Base-by-base conservation (phyloP, 78 protist species). In the Dictyostelium firmibasis region DNA sequence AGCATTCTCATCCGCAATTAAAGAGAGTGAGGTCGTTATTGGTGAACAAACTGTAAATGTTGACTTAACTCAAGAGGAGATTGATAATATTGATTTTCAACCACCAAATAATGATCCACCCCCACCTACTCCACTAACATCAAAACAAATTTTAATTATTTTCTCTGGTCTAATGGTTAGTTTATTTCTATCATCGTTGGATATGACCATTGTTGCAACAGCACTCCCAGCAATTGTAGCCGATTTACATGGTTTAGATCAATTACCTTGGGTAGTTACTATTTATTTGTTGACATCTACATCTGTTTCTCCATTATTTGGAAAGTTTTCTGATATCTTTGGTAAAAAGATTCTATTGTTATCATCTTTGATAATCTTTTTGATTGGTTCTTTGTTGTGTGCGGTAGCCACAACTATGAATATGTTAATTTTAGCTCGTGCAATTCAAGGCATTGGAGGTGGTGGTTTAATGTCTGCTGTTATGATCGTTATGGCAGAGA, bases 401-500 rank as follows among this genome's bases (percentile, higher is more conserved):
- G 96, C 93, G 0, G 72, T 44, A 3, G 72, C 96, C 0, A 70
- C 60, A 4, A 25, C 79, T 1, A 76, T 86, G 64, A 60, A 36
- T 16, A 83, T 83, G 91, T 31, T 92, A 27, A 92, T 92, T 25
- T 9, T 78, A 2, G 85, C 57, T 1, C 23, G 96, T n/a, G 96
- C 88, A 0, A 60, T 92, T 7, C 93, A 85, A 78, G 96, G 96
- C 20, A 23, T 92, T 44, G 96, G 96, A 27, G 96, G 96, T 35
- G 91, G 93, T 78, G 96, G 96, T 47, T 72, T 92, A 69, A 86
- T 92, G 89, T 16, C 87, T 76, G 96, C 93, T 0, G 96, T 86
- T 20, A 86, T 92, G 97, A 91, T 87, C 57, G 94, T 89, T 43
- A 89, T 89, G 94, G 94, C 86, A 11, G 97, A 94, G 27, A 87